phyloP scores from a whole-genome alignment of 2,329 filamentous ascomycete genomes.

The Fusarium mangiferae region DNA sequence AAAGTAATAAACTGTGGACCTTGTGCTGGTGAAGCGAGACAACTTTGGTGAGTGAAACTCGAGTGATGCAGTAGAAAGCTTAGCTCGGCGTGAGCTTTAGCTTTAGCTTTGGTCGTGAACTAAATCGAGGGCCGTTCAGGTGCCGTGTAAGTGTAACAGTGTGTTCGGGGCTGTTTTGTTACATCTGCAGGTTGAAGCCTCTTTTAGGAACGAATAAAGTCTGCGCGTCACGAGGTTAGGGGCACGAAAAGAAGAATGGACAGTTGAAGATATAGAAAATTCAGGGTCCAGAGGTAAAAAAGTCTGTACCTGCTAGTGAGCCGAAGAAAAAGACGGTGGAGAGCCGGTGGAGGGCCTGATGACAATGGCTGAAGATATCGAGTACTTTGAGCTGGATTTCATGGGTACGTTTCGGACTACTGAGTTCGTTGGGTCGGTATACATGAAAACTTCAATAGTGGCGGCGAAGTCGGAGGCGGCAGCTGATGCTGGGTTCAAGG shows the following conservation, averaged over 20 bases:
- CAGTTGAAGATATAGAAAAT: slow-evolving; percentile 18
- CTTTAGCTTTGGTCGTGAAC: slow-evolving; percentile 12
- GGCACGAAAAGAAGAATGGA: slow-evolving; percentile 22
- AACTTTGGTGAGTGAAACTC: slow-evolving; percentile 25
- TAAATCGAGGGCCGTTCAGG: slow-evolving; percentile 29
- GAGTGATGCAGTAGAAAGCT: slow-evolving; percentile 30
- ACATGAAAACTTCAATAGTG: slow-evolving; percentile 35
- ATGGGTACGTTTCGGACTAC: slow-evolving; percentile 23
- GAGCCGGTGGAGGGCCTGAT: slow-evolving; percentile 38
- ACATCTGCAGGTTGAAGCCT: slow-evolving; percentile 25
- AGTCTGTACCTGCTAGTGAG: slow-evolving; percentile 39
- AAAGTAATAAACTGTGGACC: slow-evolving; percentile 34
- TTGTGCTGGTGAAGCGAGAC: slow-evolving; percentile 30
- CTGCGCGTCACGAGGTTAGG: slow-evolving; percentile 39
- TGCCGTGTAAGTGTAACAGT: slow-evolving; percentile 45
- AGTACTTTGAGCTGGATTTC: slow-evolving; percentile 23
- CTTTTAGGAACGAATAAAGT: slow-evolving; percentile 31
- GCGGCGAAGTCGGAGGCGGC: slow-evolving; percentile 26
- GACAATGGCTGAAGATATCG: slow-evolving; percentile 36
- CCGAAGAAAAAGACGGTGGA: slow-evolving; percentile 41
- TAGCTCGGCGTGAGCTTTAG: slow-evolving; percentile 35
- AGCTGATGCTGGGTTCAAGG: slow-evolving; percentile 6
- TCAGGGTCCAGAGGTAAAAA: slow-evolving; percentile 24
- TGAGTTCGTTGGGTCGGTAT: slow-evolving; percentile 29
- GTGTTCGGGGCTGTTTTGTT: slow-evolving; percentile 20